Evolutionary conservation across 345 rosid species (phyloP), one percentile per base, ranked within the genome.

Genomic region (Mallotus nudiflorus): DNA sequence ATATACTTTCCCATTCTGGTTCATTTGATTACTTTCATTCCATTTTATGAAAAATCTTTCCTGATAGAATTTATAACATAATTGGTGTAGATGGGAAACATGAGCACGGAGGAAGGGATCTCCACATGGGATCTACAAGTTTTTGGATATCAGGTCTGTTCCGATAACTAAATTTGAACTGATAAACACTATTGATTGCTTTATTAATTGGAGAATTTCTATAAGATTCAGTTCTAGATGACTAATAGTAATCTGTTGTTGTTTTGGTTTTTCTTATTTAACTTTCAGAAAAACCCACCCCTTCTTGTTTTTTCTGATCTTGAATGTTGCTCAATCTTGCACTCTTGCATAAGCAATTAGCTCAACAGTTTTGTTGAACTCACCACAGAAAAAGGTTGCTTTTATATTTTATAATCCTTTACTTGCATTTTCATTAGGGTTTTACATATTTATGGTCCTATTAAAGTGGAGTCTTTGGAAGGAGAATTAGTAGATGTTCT

Each of bases 121-220:
- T 61, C 79, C 0, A 82, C 80, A 0, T 87, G 96, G 97, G 95
- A 91, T 28, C 61, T 92, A 53, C 79, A 58, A 22, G 83, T 85
- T 82, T 92, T 95, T 60, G 88, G 88, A 65, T 49, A 65, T 70
- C 92, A 89, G 97, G 97, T 95, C 15, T 4, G 37, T 31, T 61
- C 61, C 44, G 31, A 54, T 62, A 14, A 49, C 25, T 53, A 15
- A 37, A 31, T 24, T 14, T 22, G 49, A 59, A 60, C 55, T 67
- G n/a, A 2, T n/a, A 15, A 45, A 11, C 48, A 27, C 6, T 31
- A 12, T 29, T 64, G 65, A 14, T 28, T 35, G 22, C 44, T n/a
- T 16, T 14, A 51, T 22, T 62, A 72, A 59, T 60, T 28, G 31
- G 51, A 51, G 18, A 8, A 57, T 59, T 28, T 44, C 35, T 5